Evolutionary conservation across 2,329 filamentous ascomycete species (phyloP), one percentile per base, ranked within the genome.

Genomic region (Epichloe gansuensis): DNA sequence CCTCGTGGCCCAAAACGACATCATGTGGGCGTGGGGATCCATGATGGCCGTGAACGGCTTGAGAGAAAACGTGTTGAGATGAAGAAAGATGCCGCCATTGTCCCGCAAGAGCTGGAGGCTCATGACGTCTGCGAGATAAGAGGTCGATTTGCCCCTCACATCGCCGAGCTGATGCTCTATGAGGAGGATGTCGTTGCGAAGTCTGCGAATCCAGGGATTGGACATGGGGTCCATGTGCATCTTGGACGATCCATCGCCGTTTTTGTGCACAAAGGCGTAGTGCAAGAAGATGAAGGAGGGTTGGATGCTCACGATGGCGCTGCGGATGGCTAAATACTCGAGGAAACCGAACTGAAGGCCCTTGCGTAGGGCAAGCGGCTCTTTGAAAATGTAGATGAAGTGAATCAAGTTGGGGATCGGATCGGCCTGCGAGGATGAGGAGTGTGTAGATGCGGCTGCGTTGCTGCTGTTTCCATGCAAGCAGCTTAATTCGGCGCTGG

Each of bases 401-500:
- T 55, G 55, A 25, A 53, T 52, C 17, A 58, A 43, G 39, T 56
- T 56, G 35, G 56, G 56, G 28, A 58, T 56, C 3, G 50, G n/a
- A 12, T 55, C 41, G 11, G 31, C 37, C 13, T 46, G 46, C 15
- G 55, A 9, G 7, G 55, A 48, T 13, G 46, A n/a, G 2, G 44
- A 23, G 12, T 15, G 44, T 2, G 38, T 13, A 8, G 11, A 12
- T 3, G 6, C 28, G 15, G 9, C n/a, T 28, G 11, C 25, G 25
- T 17, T 28, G n/a, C 23, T 31, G 39, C 21, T 39, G 48, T 31
- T 37, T 17, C 56, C 53, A 8, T 50, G 34, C 21, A 56, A 50
- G 35, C 56, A 58, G 17, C 37, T 43, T n/a, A 58, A 17, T 25
- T 58, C 56, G 15, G 34, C n/a, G n/a, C 39, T 12, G 3, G 55